Evolutionary conservation across 352 stramenopile species (phyloP), one percentile per base, ranked within the genome.

Genomic region (Globisporangium abappressorium): DNA sequence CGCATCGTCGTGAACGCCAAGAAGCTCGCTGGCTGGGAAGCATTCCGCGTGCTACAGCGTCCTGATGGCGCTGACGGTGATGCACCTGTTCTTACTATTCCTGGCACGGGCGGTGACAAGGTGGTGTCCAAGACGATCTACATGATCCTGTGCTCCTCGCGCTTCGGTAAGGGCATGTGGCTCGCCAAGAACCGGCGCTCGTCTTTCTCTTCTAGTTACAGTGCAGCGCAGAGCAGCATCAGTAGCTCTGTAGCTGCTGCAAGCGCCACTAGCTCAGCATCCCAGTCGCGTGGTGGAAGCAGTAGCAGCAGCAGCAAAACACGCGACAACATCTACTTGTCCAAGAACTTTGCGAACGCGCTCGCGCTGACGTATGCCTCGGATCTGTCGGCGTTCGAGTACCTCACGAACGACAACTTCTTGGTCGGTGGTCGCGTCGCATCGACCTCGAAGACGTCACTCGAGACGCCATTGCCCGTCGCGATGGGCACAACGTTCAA

Each of bases 111-210:
- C n/a, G 30, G 63, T 30, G 43, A 66, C 24, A 65, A 58, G 15
- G 54, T 66, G 36, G 33, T 62, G 15, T 70, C 61, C 3, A 62
- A 65, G 34, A 76, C 72, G 6, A 75, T 94, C 20, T 91, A 92
- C 63, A 56, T 94, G 38, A 87, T 94, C 47, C 57, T 94, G 38
- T 91, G 85, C 70, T 91, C 83, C 9, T 79, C 85, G 3, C 79
- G 87, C 8, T 94, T 94, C 28, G 87, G 87, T 18, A 93, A 93
- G 63, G 85, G 85, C 68, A 92, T 92, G 85, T 94, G 82, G 80
- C 73, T 91, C 33, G 82, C 80, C 15, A 82, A 87, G 26, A 83
- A 81, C 36, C 70, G 64, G 18, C 69, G 69, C 2, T 62, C 64
- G n/a, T 57, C 57, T 6, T 56, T 65, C 41, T 74, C 41, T 43